phyloP scores from a whole-genome alignment of 768 basidiomycete species.

The Tylopilus sp. region DNA sequence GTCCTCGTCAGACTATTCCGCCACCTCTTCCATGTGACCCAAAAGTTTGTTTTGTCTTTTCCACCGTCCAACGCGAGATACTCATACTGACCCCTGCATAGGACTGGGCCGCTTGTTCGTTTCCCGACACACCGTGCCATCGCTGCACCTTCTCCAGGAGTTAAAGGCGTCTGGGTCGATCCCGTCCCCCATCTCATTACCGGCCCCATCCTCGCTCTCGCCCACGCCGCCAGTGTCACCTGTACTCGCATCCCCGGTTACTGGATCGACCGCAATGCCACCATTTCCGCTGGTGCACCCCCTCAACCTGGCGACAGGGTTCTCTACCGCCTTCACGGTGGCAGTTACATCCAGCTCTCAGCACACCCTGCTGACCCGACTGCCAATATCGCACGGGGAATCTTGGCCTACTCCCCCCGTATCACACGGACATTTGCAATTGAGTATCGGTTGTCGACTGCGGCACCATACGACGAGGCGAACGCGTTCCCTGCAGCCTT shows the following conservation, averaged over 20 bases:
- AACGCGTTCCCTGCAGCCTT: slow-evolving; percentile 53
- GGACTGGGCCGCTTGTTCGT: slow-evolving; percentile 17
- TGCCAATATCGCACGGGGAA: slow-evolving; percentile 20
- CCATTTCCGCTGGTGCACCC: slow-evolving; percentile 13
- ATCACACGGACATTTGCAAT: slow-evolving; percentile 34
- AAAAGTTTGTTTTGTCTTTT: slow-evolving; percentile 15
- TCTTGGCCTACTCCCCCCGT: slow-evolving; percentile 11
- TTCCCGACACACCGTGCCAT: slow-evolving; percentile 23
- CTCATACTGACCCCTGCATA: not conserved
- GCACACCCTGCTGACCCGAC: slow-evolving; percentile 27
- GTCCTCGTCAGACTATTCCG: slow-evolving; percentile 20
- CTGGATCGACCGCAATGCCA: slow-evolving; percentile 30
- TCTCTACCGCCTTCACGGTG: slow-evolving; percentile 33
- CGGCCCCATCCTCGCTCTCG: slow-evolving; percentile 28
- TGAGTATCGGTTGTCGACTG: slow-evolving; percentile 46
- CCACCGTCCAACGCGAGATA: not conserved
- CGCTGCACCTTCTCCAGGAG: slow-evolving; percentile 16
- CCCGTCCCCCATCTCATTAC: slow-evolving; percentile 32
- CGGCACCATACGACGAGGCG: slow-evolving; percentile 22
- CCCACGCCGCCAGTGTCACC: slow-evolving; percentile 26
- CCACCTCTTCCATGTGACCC: slow-evolving; percentile 14
- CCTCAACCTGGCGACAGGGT: slow-evolving; percentile 32
- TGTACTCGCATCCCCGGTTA: slow-evolving; percentile 34
- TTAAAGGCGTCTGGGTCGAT: slow-evolving; percentile 35
- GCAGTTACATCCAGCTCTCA: slow-evolving; percentile 25